Evolutionary conservation across 495 filamentous ascomycete genomes (phyloP).

Genomic region (Eremomyces bilateralis): DNA sequence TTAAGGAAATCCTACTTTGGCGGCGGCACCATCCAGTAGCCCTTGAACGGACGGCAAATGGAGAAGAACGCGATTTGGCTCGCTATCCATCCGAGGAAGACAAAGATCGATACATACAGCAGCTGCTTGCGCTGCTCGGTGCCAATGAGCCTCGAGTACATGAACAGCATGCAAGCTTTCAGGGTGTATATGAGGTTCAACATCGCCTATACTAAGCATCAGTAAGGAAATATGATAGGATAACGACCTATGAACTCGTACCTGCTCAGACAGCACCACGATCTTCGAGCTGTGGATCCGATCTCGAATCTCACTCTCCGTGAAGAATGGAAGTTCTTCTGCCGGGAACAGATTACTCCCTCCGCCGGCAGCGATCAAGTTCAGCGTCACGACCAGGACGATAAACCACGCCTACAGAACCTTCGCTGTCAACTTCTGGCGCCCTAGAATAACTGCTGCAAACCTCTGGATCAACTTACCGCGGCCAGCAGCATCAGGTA

Average conservation of each 20-base stretch:
- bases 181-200: not conserved
- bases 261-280: constrained; percentile 3
- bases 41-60: not conserved
- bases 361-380: constrained; percentile 28
- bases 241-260: too few species aligned
- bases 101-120: too few species aligned
- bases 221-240: too few species aligned
- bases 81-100: constrained; percentile 5
- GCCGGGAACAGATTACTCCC: constrained; percentile 31
- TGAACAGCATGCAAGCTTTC: constrained; percentile 1
- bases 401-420: constrained; percentile 21
- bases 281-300: constrained; percentile 2
- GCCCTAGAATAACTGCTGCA: not conserved
- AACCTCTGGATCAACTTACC: constrained; percentile 13
- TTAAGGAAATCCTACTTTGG: too few species aligned
- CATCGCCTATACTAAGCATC: too few species aligned
- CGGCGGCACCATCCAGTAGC: constrained; percentile 6
- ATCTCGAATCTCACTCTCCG: not conserved
- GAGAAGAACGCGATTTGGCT: constrained; percentile 12
- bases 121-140: too few species aligned
- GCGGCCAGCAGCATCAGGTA: constrained; percentile 28
- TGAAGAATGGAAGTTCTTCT: constrained; percentile 21
- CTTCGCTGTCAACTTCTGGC: not conserved
- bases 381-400: constrained; percentile 28
- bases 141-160: constrained; percentile 1